Evolutionary conservation across 805 yeast species (phyloP).

Genomic region (Candida pini): DNA sequence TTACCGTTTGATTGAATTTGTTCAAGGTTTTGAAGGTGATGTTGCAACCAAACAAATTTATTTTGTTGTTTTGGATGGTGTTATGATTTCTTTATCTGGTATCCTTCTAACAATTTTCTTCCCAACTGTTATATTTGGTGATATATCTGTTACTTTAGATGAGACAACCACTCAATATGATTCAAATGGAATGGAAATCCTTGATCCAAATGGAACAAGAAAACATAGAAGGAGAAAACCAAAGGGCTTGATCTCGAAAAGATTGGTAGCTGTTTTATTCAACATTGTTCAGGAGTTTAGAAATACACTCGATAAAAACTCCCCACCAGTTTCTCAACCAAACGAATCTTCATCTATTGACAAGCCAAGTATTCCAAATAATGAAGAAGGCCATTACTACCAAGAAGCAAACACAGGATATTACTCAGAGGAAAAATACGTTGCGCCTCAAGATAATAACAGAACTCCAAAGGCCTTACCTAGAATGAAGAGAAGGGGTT

Average conservation of each 20-base stretch:
- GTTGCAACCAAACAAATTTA: constrained; percentile 56
- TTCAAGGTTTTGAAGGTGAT: constrained; percentile 66
- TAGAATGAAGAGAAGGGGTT: no score
- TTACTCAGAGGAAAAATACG: no score
- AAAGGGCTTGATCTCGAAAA: background rate
- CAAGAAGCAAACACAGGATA: no score
- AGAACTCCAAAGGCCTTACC: no score
- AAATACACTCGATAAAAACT: constrained; percentile 1
- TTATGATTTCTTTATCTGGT: constrained; percentile 50
- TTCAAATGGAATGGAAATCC: background rate
- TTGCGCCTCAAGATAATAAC: no score
- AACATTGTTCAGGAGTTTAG: background rate
- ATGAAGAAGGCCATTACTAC: no score
- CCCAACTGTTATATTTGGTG: constrained; percentile 56
- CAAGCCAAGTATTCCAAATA: no score
- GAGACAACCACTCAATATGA: background rate
- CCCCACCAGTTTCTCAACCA: constrained; percentile 8
- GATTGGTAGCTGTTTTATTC: background rate
- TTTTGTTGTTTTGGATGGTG: constrained; percentile 54
- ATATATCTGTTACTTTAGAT: constrained; percentile 4
- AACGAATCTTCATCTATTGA: no score
- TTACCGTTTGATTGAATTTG: constrained; percentile 67
- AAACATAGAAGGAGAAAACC: constrained; percentile 1
- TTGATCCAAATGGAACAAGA: background rate
- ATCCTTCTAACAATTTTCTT: constrained; percentile 46